Evolutionary conservation across 495 filamentous ascomycete genomes (phyloP).

Genomic region (Lindgomyces ingoldianus): DNA sequence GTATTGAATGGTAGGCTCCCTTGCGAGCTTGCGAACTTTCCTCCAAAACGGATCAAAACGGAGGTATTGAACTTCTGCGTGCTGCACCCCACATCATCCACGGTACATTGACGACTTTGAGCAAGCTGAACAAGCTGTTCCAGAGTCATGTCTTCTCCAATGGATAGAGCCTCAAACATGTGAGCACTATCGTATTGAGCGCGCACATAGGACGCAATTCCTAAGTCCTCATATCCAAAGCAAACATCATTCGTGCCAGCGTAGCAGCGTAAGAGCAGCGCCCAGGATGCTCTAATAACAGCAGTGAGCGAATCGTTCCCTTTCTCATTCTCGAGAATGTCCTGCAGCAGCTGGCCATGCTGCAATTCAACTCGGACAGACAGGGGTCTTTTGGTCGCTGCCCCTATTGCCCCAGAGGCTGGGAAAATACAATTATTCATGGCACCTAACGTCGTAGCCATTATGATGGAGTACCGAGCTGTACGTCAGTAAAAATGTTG

Average conservation of each 20-base stretch:
- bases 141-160: slow-evolving; percentile 9
- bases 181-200: not conserved
- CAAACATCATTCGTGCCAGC: slow-evolving; percentile 54
- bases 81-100: not conserved
- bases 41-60: slow-evolving; percentile 18
- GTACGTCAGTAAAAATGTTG: not conserved
- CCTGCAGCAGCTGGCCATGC: slow-evolving; percentile 5
- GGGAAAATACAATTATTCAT: slow-evolving; percentile 22
- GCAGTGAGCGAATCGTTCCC: slow-evolving; percentile 52
- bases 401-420: not conserved
- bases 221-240: slow-evolving; percentile 57
- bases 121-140: slow-evolving; percentile 5
- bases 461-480: not conserved
- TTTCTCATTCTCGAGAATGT: slow-evolving; percentile 32
- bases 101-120: not conserved
- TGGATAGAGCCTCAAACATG: not conserved
- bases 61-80: slow-evolving; percentile 18
- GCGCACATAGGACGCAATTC: slow-evolving; percentile 49
- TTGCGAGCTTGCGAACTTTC: not conserved
- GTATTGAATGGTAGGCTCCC: not conserved
- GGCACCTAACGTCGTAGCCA: slow-evolving; percentile 4
- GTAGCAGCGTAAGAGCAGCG: slow-evolving; percentile 53
- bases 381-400: slow-evolving; percentile 12
- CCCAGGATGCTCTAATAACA: slow-evolving; percentile 57
- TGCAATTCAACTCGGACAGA: slow-evolving; percentile 24